phyloP scores from a whole-genome alignment of 192 early-diverging fungal genomes.

The Ambispora gerdemannii region DNA sequence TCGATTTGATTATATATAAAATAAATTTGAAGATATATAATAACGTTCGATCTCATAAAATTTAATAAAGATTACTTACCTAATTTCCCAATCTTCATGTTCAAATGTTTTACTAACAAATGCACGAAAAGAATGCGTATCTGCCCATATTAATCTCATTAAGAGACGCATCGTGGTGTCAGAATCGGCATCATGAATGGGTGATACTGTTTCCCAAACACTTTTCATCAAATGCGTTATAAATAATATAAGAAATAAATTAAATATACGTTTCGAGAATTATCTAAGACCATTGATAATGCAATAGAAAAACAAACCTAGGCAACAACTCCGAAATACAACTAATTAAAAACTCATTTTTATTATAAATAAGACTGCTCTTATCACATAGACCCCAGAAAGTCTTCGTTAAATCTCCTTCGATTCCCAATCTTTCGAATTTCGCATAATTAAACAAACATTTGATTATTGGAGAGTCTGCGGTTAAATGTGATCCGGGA shows the following conservation, averaged over 20 bases:
- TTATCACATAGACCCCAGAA: conserved; percentile 45
- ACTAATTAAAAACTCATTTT: conserved; percentile 45
- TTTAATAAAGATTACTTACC: conserved; percentile 29
- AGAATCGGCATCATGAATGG: conserved; percentile 43
- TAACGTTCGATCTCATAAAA: not conserved
- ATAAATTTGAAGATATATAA: not conserved
- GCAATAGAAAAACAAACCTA: conserved; percentile 45
- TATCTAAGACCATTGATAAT: too few relatives aligned
- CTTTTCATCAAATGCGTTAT: too few relatives aligned
- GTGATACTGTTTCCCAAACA: conserved; percentile 50
- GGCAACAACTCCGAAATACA: conserved; percentile 46
- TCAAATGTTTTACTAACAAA: conserved; percentile 46
- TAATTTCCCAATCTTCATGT: conserved; percentile 49
- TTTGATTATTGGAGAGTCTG: conserved; percentile 35
- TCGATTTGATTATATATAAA: not conserved
- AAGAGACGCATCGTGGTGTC: conserved; percentile 43
- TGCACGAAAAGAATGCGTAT: conserved; percentile 41
- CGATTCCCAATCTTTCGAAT: conserved; percentile 38
- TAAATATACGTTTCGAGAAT: too few relatives aligned
- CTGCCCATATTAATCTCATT: conserved; percentile 44
- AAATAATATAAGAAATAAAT: too few relatives aligned
- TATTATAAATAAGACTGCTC: conserved; percentile 42
- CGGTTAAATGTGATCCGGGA: conserved; percentile 13
- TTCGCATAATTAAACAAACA: conserved; percentile 38
- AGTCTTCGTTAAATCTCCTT: conserved; percentile 44